phyloP scores from a whole-genome alignment of 1,284 basidiomycete genomes.

The Cutaneotrichosporon mucoides region DNA sequence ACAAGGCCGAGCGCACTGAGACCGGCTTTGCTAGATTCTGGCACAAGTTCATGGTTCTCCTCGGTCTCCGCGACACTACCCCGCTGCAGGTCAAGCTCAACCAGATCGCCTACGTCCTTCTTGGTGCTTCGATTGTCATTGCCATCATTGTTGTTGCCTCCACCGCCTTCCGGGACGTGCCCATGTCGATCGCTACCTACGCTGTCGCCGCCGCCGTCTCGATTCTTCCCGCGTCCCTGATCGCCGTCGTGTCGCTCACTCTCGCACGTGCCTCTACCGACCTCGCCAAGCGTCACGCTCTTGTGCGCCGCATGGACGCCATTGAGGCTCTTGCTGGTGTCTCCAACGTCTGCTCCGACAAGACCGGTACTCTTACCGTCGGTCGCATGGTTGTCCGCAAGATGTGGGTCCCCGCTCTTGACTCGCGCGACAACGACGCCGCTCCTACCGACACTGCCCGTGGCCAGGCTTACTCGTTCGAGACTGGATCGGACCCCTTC shows the following conservation, averaged over 20 bases:
- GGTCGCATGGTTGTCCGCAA: conserved; percentile 57
- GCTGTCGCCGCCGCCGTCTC: conserved; percentile 55
- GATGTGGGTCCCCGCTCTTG: conserved; percentile 54
- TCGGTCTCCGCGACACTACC: conserved; percentile 55
- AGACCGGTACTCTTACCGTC: conserved; percentile 62
- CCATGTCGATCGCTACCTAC: conserved; percentile 49
- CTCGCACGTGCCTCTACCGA: conserved; percentile 48
- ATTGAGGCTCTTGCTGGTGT: conserved; percentile 60
- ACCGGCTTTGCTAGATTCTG: conserved; percentile 43
- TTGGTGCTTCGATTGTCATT: conserved; percentile 56
- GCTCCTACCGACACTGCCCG: conserved; percentile 31
- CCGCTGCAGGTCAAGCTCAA: conserved; percentile 61
- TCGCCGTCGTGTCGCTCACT: conserved; percentile 50
- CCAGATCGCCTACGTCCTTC: conserved; percentile 60
- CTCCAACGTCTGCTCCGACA: conserved; percentile 61
- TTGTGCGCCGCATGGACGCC: conserved; percentile 52
- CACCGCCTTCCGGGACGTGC: conserved; percentile 53
- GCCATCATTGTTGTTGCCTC: conserved; percentile 61
- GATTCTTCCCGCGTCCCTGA: conserved; percentile 55
- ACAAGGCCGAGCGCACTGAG: conserved; percentile 43
- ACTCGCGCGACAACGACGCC: conserved; percentile 26
- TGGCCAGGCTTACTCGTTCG: conserved; percentile 48
- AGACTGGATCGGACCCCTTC: conserved; percentile 50
- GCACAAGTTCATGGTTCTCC: conserved; percentile 45
- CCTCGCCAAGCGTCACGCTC: conserved; percentile 52